phyloP scores from a whole-genome alignment of 768 basidiomycete species.

The Paxillus ammoniavirescens region DNA sequence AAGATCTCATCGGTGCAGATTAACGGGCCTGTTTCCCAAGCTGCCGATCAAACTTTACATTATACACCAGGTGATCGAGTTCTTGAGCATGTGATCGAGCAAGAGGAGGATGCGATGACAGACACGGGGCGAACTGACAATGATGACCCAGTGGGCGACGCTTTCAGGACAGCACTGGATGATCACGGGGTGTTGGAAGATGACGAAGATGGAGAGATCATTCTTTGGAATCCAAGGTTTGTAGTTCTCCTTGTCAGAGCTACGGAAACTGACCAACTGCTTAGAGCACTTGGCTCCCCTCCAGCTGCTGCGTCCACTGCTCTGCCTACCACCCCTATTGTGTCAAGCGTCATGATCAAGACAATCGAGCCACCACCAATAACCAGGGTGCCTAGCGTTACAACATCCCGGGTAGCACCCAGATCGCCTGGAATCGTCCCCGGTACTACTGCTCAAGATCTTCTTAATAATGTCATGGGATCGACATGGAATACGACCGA shows the following conservation, averaged over 20 bases:
- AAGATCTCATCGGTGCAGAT: constrained; percentile 7
- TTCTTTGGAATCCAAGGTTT: constrained; percentile 74
- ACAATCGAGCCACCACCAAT: constrained; percentile 2
- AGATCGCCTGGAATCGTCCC: constrained; percentile 21
- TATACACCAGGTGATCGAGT: background rate
- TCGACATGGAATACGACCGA: constrained; percentile 20
- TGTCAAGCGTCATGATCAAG: background rate
- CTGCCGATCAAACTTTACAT: constrained; percentile 17
- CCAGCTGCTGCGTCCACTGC: constrained; percentile 4
- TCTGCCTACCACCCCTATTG: constrained; percentile 22
- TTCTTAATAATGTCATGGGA: constrained; percentile 47
- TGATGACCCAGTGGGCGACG: constrained; percentile 77
- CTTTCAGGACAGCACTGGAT: constrained; percentile 51
- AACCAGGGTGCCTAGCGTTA: background rate
- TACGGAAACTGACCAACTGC: constrained; percentile 3
- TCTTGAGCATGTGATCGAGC: constrained; percentile 13
- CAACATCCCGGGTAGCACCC: constrained; percentile 25
- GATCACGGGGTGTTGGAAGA: constrained; percentile 35
- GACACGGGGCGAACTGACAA: constrained; percentile 68
- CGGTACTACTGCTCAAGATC: constrained; percentile 63
- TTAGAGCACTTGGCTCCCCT: constrained; percentile 21
- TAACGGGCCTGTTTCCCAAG: background rate
- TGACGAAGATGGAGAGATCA: constrained; percentile 63
- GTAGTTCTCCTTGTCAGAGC: constrained; percentile 8
- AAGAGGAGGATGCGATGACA: constrained; percentile 64